phyloP scores from a whole-genome alignment of 2,329 filamentous ascomycete genomes.

The Scedosporium aurantiacum region DNA sequence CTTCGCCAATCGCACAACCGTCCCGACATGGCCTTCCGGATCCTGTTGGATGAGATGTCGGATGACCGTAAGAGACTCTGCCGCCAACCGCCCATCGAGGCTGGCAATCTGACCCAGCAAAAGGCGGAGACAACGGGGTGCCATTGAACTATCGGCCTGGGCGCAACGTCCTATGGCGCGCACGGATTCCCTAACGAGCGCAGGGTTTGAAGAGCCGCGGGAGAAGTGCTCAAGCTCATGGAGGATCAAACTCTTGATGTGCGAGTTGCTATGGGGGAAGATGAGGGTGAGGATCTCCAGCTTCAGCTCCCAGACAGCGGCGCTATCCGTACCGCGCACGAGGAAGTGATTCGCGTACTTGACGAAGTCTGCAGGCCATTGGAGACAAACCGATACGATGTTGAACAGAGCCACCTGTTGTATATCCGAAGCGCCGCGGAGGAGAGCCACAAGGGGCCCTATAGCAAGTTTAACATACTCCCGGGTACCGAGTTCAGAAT shows the following conservation, averaged over 20 bases:
- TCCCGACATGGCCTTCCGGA: slow-evolving; percentile 67
- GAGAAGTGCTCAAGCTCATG: slow-evolving; percentile 93
- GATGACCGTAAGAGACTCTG: slow-evolving; percentile 89
- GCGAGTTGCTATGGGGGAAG: slow-evolving; percentile 68
- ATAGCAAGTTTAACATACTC: slow-evolving; percentile 66
- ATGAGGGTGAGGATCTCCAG: slow-evolving; percentile 83
- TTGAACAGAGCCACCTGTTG: slow-evolving; percentile 87
- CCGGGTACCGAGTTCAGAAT: slow-evolving; percentile 70
- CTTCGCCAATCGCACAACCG: slow-evolving; percentile 79
- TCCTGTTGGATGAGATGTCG: slow-evolving; percentile 91
- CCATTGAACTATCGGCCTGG: slow-evolving; percentile 60
- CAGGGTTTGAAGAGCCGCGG: slow-evolving; percentile 53
- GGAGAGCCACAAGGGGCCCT: slow-evolving; percentile 74
- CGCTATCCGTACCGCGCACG: slow-evolving; percentile 65
- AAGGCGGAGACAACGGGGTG: slow-evolving; percentile 69
- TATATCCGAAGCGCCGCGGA: slow-evolving; percentile 77
- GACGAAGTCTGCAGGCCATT: slow-evolving; percentile 68
- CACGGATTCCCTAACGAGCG: slow-evolving; percentile 78
- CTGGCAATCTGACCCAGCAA: slow-evolving; percentile 81
- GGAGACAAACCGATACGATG: slow-evolving; percentile 82
- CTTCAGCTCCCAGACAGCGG: slow-evolving; percentile 81
- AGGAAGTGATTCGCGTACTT: slow-evolving; percentile 85
- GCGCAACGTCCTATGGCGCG: slow-evolving; percentile 89
- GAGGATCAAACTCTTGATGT: slow-evolving; percentile 75
- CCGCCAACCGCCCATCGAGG: slow-evolving; percentile 75